Conservation (phyloP, 2,329 filamentous ascomycete species). For the Hypoxylon sp. region DNA sequence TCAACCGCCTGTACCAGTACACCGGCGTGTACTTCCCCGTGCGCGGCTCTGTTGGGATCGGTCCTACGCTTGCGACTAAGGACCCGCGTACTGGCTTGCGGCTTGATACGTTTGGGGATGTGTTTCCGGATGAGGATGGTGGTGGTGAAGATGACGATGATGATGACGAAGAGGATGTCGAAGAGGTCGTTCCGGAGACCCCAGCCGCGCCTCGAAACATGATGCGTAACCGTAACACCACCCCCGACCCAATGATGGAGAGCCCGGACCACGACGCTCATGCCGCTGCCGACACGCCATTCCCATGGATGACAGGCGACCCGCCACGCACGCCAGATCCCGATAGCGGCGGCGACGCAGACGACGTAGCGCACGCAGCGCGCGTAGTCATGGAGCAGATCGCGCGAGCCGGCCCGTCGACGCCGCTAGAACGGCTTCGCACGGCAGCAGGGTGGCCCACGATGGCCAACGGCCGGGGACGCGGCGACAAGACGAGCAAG, state of each 20-base stretch:
- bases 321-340: not conserved
- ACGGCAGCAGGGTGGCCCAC: constrained; percentile 26
- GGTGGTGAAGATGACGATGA: constrained; percentile 9
- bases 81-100: constrained; percentile 13
- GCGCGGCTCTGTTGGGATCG: constrained; percentile 23
- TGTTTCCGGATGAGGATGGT: constrained; percentile 30
- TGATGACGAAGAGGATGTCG: not conserved
- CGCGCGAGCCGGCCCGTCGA: not conserved
- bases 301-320: not conserved
- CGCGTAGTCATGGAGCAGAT: not conserved
- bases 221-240: not conserved
- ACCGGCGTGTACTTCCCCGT: constrained; percentile 32
- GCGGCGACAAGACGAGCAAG: not conserved
- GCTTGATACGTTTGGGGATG: constrained; percentile 27
- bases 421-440: constrained; percentile 9
- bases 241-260: not conserved
- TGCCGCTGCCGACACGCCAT: not conserved
- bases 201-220: not conserved
- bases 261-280: not conserved
- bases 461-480: not conserved
- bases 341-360: not conserved
- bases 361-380: not conserved
- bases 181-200: not conserved
- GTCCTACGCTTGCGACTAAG: constrained; percentile 31
- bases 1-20: constrained; percentile 31